Base-by-base conservation (phyloP, 2,329 filamentous ascomycete genomes). In the Trichoderma cornu-damae region DNA sequence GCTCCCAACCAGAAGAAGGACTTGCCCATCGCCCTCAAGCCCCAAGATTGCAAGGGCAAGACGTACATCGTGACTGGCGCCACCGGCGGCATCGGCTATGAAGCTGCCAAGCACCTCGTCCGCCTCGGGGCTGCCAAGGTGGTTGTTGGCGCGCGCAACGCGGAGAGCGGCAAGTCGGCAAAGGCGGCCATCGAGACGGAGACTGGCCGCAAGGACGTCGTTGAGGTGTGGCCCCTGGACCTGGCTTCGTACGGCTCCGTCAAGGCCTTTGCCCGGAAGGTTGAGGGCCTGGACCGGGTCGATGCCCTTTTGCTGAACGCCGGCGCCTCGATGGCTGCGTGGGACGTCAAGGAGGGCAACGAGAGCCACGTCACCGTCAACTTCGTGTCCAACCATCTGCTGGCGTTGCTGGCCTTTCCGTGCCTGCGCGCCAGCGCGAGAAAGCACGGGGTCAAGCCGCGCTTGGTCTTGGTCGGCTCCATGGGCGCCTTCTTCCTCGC, bases 191-290 rank as follows among this genome's bases (percentile, higher is more conserved):
- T 75, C 20, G 68, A 72, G 28, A 64, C 63, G 6, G 61, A 65
- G 2, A 73, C 66, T 0, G 40, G 56, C 1, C 61, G 61, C 24
- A 43, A 59, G 0, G 61, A 60, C 2, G 58, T 66, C 1, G 65
- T 77, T 16, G 71, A 77, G 24, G 73, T 79, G 12, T 80, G 76
- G 75, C 44, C 68, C 4, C 62, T 79, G 6, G 75, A 80, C 58
- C 72, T 80, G 48, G 52, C 60, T 3, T 73, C 67, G 3, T 76
- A 73, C 64, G 73, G 63, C 0, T 68, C 65, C 40, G 61, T 72
- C 38, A 60, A 62, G 42, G 66, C 44, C 53, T 80, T 81, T 59
- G 72, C 67, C 8, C 60, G 61, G 3, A 59, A 66, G 12, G 59
- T 63, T 1, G 48, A 61, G 8, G 42, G 61, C 5, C 63, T 79